phyloP scores from a whole-genome alignment of 108 stramenopile genomes.

The Nitzschia putrida region DNA sequence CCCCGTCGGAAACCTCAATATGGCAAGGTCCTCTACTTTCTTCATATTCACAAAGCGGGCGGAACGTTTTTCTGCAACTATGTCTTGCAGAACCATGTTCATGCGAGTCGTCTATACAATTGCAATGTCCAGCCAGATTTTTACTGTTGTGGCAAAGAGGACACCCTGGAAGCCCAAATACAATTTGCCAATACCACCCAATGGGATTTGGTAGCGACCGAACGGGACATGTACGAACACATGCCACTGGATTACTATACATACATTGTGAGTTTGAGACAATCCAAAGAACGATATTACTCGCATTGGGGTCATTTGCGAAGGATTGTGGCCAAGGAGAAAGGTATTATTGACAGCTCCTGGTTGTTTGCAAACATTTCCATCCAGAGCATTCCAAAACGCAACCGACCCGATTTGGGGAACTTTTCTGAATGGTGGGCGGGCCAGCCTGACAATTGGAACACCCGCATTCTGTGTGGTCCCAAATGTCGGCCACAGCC shows the following conservation, averaged over 20 bases:
- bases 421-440: constrained; percentile 20
- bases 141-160: constrained; percentile 33
- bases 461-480: constrained; percentile 40
- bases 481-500: constrained; percentile 21
- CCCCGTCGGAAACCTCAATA: constrained; percentile 1
- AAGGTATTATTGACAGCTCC: background rate
- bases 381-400: background rate
- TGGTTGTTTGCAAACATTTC: constrained; percentile 18
- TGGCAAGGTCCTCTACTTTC: constrained; percentile 21
- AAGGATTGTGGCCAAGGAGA: background rate
- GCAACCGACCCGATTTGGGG: background rate
- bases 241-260: constrained; percentile 26
- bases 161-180: constrained; percentile 11
- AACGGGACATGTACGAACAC: constrained; percentile 33
- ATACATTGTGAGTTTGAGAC: constrained; percentile 39
- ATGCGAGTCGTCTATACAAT: constrained; percentile 6
- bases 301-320: constrained; percentile 42
- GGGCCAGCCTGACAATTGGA: constrained; percentile 50
- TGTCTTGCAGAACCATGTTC: constrained; percentile 10
- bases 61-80: constrained; percentile 28
- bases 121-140: constrained; percentile 43
- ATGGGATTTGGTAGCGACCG: constrained; percentile 40
- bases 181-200: constrained; percentile 21
- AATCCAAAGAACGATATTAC: constrained; percentile 32
- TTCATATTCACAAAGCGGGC: constrained; percentile 44